Base-by-base conservation (phyloP, 805 yeast species). In the Blastobotrys robertii region DNA sequence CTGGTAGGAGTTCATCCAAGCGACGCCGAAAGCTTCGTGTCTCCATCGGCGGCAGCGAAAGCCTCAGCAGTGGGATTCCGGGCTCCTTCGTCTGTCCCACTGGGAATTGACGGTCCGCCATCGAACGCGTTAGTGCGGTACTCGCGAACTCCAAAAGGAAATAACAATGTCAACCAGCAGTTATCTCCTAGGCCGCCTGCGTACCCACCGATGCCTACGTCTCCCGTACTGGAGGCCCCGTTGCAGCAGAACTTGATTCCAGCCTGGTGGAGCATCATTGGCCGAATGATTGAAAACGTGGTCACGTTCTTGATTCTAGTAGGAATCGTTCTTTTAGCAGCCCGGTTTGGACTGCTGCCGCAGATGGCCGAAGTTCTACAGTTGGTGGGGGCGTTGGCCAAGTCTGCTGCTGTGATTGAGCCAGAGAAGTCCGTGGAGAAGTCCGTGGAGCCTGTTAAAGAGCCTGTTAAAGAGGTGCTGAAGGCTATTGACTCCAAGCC, bases 231-330 rank as follows among this genome's bases (percentile, higher is more conserved):
- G 11, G 42, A 45, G 10, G 30, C 32, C 8, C 37, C 46, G 11
- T 19, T 19, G 25, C 25, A 19, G 25, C 25, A 19, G 25, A 19
- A 19, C 25, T 19, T 31, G n/a, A 16, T 31, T 9, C 40, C 47
- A n/a, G 15, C 45, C 4, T 49, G 55, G 53, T 42, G 45, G 39
- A 46, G 44, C 13, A 34, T 55, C 29, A 16, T 48, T 3, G 30
- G 34, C 22, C 48, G 61, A 44, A 60, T 42, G 30, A 38, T 70
- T 3, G 76, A 72, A 50, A 68, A 69, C 38, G 55, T 69, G 2
- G 41, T 68, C 32, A 57, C 68, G 41, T 49, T 68, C n/a, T 30
- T 64, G 4, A 45, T 68, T 3, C 49, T 68, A 8, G 48, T 37
- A 15, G 44, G 51, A 7, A 29, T 60, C 1, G 41, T 59, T 3